Evolutionary conservation across 352 stramenopile genomes (phyloP), one percentile per base, ranked within the genome.

Genomic region (Thraustochytrium striatum): DNA sequence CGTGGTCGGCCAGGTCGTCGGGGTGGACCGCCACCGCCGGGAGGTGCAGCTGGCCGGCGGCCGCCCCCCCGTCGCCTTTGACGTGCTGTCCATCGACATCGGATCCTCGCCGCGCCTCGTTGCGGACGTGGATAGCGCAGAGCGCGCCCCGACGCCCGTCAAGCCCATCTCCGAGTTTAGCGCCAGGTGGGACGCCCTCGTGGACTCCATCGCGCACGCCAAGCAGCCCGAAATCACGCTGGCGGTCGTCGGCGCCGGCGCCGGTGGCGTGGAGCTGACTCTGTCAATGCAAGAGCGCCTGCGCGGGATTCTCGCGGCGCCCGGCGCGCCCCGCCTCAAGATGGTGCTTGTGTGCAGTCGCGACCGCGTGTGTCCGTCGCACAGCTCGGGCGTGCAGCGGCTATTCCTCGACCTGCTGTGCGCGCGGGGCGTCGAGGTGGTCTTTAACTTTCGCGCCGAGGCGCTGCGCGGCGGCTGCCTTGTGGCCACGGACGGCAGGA

Each of bases 161-260:
- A 91, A 91, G 78, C 87, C 87, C 0, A 91, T 91, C 79, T 81
- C 84, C 28, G 79, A 83, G 28, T 92, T 91, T 78, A 84, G 83
- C 28, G 55, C 30, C 30, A 82, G 86, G 53, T 91, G 84, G 62
- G 43, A 90, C 16, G n/a, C 61, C 1, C 72, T 91, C n/a, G 41
- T 87, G 32, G 58, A 87, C 39, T 69, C 58, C 30, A 61, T 89
- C 21, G 36, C 57, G 50, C n/a, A 83, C 5, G 13, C 25, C 16
- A 53, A 2, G 16, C 32, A 52, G 13, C 3, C 0, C 44, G 1
- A 52, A 41, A 61, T 86, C 30, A 47, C 78, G 43, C 57, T 90
- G 3, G 72, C 85, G 21, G 84, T 90, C 2, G 87, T 91, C 30
- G 87, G 88, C 21, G 86, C 83, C 41, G 87, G 88, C 33, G 88